Base-by-base conservation (phyloP, 345 rosid species). In the Ricinus communis region DNA sequence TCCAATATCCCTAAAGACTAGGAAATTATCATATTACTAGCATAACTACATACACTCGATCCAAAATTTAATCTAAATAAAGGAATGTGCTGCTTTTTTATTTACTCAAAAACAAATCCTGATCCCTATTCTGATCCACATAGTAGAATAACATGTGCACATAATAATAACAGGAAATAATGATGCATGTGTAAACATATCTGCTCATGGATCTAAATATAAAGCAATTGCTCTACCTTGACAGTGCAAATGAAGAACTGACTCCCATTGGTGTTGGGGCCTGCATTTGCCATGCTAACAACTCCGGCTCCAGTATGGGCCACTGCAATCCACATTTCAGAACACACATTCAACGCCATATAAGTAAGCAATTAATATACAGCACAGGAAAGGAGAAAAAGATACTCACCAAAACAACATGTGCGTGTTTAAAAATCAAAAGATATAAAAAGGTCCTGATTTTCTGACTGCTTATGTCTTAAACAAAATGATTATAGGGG, bases 191-290 rank as follows among this genome's bases (percentile, higher is more conserved):
- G 25, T 31, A 21, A 14, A 58, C 2, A 16, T 13, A 36, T 16
- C 7, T 40, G 65, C 38, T 50, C 2, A 33, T 43, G 41, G 11
- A 50, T 59, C 33, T 46, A 74, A 47, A 38, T 60, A 57, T 52
- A 22, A 63, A 21, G 58, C 22, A 45, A 77, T 27, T 24, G 43
- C 66, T 68, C 55, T 89, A 96, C 99, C 97, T 86, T 88, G 66
- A 93, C 96, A 33, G 98, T 96, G 86, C 99, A 93, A 75, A 96
- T 91, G 72, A 96, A 96, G 79, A 96, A 93, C 70, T 96, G 98
- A 77, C 99, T 96, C 40, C 99, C 98, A 55, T 96, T 96, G 68
- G 99, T 96, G 81, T 96, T 93, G 38, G 99, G 98, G 62, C 99
- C 98, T 64, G 98, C 98, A 86, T 96, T 96, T 66, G 98, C 99